These are phyloP conservation scores for Sanghuangporus sanghuang DNA, from an alignment of 1,284 basidiomycete genomes.

Conservation along the genomic window DNA sequence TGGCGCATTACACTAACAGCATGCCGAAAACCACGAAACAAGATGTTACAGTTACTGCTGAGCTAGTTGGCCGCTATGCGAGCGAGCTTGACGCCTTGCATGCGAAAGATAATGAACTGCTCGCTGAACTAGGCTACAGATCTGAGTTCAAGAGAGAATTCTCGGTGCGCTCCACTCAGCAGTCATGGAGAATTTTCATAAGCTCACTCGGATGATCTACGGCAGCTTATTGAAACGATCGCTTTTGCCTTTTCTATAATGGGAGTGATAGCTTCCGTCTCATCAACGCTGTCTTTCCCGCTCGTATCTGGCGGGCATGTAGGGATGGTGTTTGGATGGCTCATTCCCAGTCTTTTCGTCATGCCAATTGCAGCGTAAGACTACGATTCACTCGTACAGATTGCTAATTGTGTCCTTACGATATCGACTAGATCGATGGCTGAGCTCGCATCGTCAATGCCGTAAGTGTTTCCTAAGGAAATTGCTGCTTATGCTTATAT, in stretches of 20 bases:
- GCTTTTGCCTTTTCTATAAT: conserved; percentile 73
- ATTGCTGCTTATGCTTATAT: background rate
- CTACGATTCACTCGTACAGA: too few species aligned
- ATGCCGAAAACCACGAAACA: conserved; percentile 9
- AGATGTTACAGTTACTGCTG: conserved; percentile 4
- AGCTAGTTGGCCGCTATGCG: background rate
- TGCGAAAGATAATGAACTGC: conserved; percentile 27
- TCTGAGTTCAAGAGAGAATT: conserved; percentile 75
- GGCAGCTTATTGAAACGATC: conserved; percentile 55
- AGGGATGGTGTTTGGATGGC: conserved; percentile 75
- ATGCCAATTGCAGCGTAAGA: conserved; percentile 50
- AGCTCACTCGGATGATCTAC: background rate
- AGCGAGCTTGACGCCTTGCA: conserved; percentile 6
- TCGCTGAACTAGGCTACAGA: conserved; percentile 69
- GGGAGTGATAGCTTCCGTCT: conserved; percentile 66
- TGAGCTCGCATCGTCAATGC: conserved; percentile 71
- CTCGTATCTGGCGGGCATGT: conserved; percentile 68
- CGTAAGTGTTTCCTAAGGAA: conserved; percentile 38
- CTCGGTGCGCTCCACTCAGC: conserved; percentile 43
- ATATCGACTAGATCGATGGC: conserved; percentile 38
- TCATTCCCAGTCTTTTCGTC: conserved; percentile 68
- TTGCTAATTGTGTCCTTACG: conserved; percentile 17
- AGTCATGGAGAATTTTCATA: background rate
- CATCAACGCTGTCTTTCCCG: conserved; percentile 61
- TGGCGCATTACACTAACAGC: background rate